A percentile compares a stretch with the other conserved stretches of the same genome.
These are phyloP conservation scores for Chaetoceros muelleri DNA, from an alignment of 108 stramenopile species.

Conservation along the genomic window DNA sequence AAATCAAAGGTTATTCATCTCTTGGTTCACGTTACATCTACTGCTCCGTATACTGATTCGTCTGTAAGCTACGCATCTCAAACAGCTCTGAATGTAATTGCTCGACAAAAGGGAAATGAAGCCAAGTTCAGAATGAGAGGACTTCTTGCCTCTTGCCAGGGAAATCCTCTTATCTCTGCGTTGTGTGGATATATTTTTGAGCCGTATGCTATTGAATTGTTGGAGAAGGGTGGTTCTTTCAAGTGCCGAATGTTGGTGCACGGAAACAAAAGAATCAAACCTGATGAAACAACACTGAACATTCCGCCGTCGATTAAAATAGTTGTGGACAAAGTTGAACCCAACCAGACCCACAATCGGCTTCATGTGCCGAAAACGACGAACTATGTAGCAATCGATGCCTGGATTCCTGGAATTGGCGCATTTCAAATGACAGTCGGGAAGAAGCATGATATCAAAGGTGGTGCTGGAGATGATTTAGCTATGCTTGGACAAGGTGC, in stretches of 20 bases:
- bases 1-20: too few species aligned
- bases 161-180: slow-evolving; percentile 1
- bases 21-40: slow-evolving; percentile 4
- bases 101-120: neutral
- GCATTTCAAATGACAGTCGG: too few species aligned
- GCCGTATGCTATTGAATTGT: slow-evolving; percentile 4
- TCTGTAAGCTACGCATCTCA: slow-evolving; percentile 4
- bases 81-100: too few species aligned
- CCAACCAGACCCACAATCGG: too few species aligned
- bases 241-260: neutral
- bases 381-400: too few species aligned
- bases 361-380: too few species aligned
- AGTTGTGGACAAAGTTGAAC: too few species aligned
- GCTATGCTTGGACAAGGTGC: too few species aligned
- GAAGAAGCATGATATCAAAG: too few species aligned
- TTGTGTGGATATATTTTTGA: slow-evolving; percentile 4
- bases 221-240: slow-evolving; percentile 2
- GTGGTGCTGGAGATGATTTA: too few species aligned
- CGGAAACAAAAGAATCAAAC: slow-evolving; percentile 1
- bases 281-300: slow-evolving; percentile 1
- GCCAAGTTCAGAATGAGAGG: neutral
- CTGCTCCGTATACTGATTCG: neutral
- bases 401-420: too few species aligned
- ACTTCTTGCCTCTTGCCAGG: neutral
- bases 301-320: slow-evolving; percentile 2